These are phyloP conservation scores for Leccinum barrowsii DNA, from an alignment of 768 basidiomycete species.

Conservation along the genomic window DNA sequence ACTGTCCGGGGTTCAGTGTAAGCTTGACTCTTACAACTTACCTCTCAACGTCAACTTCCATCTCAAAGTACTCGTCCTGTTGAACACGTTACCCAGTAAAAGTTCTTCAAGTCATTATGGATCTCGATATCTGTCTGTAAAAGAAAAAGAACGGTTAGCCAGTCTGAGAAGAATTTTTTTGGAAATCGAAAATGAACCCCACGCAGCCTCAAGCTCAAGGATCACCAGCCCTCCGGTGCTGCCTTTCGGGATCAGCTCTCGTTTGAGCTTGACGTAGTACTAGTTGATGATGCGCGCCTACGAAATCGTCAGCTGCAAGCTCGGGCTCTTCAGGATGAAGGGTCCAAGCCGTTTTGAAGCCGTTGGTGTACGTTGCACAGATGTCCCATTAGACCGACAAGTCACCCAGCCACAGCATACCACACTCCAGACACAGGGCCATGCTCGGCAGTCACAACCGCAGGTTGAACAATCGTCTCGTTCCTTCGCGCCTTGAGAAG, in stretches of 20 bases:
- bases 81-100: no score
- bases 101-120: slow-evolving; percentile 34
- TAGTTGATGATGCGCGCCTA: slow-evolving; percentile 84
- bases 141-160: not conserved
- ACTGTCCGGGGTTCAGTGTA: no score
- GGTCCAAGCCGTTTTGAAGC: slow-evolving; percentile 53
- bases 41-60: no score
- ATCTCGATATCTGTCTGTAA: slow-evolving; percentile 75
- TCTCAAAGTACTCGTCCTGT: no score
- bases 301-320: slow-evolving; percentile 72
- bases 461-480: slow-evolving; percentile 22
- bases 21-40: no score
- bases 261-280: slow-evolving; percentile 69
- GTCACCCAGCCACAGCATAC: not conserved
- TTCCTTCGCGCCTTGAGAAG: slow-evolving; percentile 55
- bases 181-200: slow-evolving; percentile 48
- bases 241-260: slow-evolving; percentile 77
- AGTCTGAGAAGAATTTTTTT: no score
- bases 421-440: slow-evolving; percentile 61
- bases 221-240: slow-evolving; percentile 82
- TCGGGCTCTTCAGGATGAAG: slow-evolving; percentile 72
- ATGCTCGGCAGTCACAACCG: slow-evolving; percentile 41
- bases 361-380: slow-evolving; percentile 55
- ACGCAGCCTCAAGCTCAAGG: slow-evolving; percentile 89
- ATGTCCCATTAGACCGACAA: not conserved